These are phyloP conservation scores for Tuber calosporum DNA, from an alignment of 495 filamentous ascomycete species.

Conservation along the genomic window DNA sequence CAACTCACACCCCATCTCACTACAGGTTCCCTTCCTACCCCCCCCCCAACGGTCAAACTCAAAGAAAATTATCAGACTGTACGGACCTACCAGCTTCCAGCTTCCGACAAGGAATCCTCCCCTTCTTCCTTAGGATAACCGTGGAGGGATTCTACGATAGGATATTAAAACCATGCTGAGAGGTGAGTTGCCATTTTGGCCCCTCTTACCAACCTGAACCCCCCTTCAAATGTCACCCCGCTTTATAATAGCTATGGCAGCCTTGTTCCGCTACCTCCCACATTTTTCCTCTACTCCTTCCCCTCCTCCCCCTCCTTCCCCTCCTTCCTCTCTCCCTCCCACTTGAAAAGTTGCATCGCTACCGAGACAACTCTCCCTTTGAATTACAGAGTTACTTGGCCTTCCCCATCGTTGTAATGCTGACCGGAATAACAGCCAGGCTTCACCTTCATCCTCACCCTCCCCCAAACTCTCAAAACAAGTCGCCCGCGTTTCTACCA, in stretches of 20 bases:
- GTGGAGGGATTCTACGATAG: neutral
- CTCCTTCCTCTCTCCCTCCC: neutral
- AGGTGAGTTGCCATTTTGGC: neutral
- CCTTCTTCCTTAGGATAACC: neutral
- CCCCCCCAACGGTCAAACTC: neutral
- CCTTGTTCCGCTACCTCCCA: neutral
- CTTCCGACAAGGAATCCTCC: neutral
- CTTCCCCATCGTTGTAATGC: conserved; percentile 12
- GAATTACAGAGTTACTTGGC: neutral
- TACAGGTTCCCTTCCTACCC: neutral
- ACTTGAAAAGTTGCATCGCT: neutral
- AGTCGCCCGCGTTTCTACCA: conserved; percentile 28
- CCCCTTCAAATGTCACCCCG: neutral
- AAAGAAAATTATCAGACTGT: neutral
- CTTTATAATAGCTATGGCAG: conserved; percentile 1
- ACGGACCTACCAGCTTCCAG: neutral
- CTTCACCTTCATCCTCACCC: conserved; percentile 37
- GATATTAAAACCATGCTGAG: neutral
- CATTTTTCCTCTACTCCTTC: neutral
- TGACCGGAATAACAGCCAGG: conserved; percentile 31
- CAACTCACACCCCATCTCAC: neutral
- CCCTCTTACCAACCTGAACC: neutral
- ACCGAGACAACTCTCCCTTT: neutral
- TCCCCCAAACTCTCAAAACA: conserved; percentile 30
- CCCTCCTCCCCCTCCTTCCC: neutral